Base-by-base conservation (phyloP, 257 asterid species). In the Ophiorrhiza pumila region DNA sequence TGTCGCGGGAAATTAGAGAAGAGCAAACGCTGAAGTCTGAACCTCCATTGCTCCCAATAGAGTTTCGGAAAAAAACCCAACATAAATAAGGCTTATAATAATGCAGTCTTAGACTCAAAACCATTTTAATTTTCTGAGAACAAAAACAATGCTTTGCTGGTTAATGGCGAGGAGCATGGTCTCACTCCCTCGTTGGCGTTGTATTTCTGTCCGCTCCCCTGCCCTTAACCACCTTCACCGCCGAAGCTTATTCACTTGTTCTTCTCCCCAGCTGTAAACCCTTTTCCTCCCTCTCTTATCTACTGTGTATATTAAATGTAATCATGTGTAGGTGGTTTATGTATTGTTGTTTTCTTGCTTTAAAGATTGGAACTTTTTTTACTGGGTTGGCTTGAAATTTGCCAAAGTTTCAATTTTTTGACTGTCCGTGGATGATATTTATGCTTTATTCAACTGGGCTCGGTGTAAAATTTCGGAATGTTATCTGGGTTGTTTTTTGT, bases 131-230 rank as follows among this genome's bases (percentile, higher is more conserved):
- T n/a, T 9, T n/a, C 14, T 17, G 7, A 29, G 17, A 67, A 45
- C 4, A 2, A 13, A 1, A 53, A 59, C 58, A 45, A 67, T 70
- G 76, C 41, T 49, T 20, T 74, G 79, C 80, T 78, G 94, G 91
- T 74, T 84, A 25, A 72, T 89, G 29, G 87, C 89, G 27, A 85
- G 83, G 78, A 88, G 75, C 91, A 89, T 86, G 49, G 87, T 77
- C 88, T 81, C 85, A 11, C 71, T 85, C 66, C 91, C 90, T 18
- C 83, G 85, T 37, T 90, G 90, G 86, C 87, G 98, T 73, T 81
- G 89, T 72, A 72, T 93, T 18, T 70, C 89, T 77, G 78, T 82
- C 45, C 83, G 78, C 75, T 35, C 77, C 74, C 85, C 80, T 41
- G 81, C 89, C 66, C 76, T 42, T 76, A 81, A 65, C 83, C 86